phyloP scores from a whole-genome alignment of 495 filamentous ascomycete genomes.

The Cladorrhinum samala region DNA sequence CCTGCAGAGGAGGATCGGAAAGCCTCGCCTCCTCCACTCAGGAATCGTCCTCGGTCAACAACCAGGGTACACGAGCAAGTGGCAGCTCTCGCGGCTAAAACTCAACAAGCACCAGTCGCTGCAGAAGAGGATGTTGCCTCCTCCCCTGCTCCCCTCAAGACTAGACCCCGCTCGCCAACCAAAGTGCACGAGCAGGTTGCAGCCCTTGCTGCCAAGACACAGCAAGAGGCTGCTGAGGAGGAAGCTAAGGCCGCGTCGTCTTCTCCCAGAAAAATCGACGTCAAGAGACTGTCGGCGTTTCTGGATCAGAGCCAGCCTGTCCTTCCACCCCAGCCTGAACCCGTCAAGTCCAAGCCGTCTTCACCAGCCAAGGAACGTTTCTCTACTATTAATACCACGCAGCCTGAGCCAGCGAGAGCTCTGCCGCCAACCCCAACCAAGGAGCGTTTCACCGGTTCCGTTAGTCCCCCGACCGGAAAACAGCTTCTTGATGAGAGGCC shows the following conservation, averaged over 20 bases:
- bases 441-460: constrained; percentile 9
- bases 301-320: constrained; percentile 29
- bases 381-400: neutral
- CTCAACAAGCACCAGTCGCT: constrained; percentile 27
- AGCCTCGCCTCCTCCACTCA: neutral
- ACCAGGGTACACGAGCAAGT: constrained; percentile 5
- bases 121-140: constrained; percentile 17
- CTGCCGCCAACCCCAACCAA: neutral
- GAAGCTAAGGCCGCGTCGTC: constrained; percentile 33
- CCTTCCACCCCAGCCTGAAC: constrained; percentile 19
- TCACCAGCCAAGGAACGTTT: constrained; percentile 20
- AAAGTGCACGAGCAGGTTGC: constrained; percentile 6
- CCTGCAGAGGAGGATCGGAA: constrained; percentile 20
- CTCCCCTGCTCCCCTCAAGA: constrained; percentile 1
- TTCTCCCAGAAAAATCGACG: constrained; percentile 48
- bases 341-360: constrained; percentile 20
- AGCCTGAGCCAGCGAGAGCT: neutral
- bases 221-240: constrained; percentile 11
- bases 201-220: neutral
- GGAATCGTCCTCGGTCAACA: constrained; percentile 3
- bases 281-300: constrained; percentile 49
- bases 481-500: constrained; percentile 7
- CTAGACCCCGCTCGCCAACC: constrained; percentile 2
- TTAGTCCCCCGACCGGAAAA: constrained; percentile 12
- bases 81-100: constrained; percentile 9